These are phyloP conservation scores for Protea cynaroides DNA, from an alignment of 164 flowering plant genomes.

Conservation along the genomic window DNA sequence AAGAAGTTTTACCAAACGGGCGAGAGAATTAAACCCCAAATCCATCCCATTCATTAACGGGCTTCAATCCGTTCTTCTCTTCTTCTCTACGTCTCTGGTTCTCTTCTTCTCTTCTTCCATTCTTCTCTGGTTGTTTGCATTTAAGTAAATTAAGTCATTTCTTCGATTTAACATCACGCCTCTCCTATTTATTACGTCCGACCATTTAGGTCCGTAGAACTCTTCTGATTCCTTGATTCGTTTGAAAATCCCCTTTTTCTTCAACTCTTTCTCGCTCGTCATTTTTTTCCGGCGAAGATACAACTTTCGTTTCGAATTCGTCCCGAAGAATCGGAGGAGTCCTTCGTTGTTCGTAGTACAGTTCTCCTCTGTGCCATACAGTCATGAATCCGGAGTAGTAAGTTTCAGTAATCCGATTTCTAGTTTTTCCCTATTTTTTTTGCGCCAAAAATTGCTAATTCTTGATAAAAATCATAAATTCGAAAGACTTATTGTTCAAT, in stretches of 20 bases:
- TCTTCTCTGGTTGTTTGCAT: too few relatives aligned
- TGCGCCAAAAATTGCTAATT: background rate
- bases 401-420: background rate
- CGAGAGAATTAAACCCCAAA: too few relatives aligned
- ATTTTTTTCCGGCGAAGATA: background rate
- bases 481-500: background rate
- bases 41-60: too few relatives aligned
- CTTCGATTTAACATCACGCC: background rate
- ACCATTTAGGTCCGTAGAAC: background rate
- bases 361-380: background rate
- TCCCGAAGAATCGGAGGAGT: background rate
- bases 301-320: background rate
- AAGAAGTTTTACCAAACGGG: too few relatives aligned
- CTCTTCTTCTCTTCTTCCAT: too few relatives aligned
- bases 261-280: background rate
- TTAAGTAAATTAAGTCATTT: too few relatives aligned
- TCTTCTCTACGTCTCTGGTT: too few relatives aligned
- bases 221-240: background rate
- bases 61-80: too few relatives aligned
- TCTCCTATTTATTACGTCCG: background rate
- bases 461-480: background rate
- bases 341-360: background rate
- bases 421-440: background rate
- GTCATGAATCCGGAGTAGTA: constrained; percentile 22
- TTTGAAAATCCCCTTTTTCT: background rate